Evolutionary conservation across 495 filamentous ascomycete species (phyloP).

Genomic region (Xylaria sp.): DNA sequence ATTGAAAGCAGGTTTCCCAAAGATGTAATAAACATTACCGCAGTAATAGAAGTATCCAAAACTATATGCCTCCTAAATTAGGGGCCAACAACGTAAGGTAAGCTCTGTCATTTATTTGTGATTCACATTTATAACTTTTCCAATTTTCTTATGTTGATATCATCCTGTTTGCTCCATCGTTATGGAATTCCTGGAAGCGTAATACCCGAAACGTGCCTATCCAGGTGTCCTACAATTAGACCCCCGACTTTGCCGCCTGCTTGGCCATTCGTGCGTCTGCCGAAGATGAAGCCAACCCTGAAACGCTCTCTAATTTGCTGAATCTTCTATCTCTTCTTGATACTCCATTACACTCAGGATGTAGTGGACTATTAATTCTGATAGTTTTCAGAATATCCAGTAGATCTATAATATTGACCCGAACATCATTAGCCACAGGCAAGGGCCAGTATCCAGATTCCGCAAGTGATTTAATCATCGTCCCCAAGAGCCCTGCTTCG

Average conservation of each 20-base stretch:
- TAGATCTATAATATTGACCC: neutral
- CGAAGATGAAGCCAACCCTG: neutral
- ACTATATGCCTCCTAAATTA: too few species aligned
- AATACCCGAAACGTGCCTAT: too few species aligned
- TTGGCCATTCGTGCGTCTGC: neutral
- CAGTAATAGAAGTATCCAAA: too few species aligned
- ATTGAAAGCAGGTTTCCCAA: too few species aligned
- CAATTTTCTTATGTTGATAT: too few species aligned
- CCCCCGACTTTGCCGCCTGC: neutral
- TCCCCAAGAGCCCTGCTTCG: neutral
- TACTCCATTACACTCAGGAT: neutral
- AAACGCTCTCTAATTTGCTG: neutral
- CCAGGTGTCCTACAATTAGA: too few species aligned
- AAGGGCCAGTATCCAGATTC: neutral
- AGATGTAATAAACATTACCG: too few species aligned
- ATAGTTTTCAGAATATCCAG: neutral
- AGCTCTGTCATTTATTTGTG: too few species aligned
- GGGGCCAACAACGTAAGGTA: too few species aligned
- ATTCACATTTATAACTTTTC: too few species aligned
- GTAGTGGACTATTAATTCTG: neutral
- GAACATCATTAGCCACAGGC: neutral
- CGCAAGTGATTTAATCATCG: neutral
- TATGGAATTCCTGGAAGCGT: too few species aligned
- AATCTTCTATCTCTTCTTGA: neutral
- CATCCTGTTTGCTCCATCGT: too few species aligned